Conservation (phyloP, 306 rosid species). For the Myrica gale region DNA sequence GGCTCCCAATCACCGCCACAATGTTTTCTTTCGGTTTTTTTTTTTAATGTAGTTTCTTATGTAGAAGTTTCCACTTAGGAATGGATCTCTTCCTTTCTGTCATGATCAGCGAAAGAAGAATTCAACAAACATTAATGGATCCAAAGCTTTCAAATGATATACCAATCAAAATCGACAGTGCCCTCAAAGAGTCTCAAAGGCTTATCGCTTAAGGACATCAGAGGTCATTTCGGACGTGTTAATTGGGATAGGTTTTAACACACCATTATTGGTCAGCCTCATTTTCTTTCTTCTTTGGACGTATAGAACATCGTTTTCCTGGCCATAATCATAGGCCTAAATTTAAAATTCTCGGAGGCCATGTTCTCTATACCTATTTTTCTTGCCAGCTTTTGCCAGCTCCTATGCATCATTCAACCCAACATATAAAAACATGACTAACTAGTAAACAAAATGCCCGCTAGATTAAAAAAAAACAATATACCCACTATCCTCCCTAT, state of each 20-base stretch:
- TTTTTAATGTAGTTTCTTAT: background rate
- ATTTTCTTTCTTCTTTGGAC: background rate
- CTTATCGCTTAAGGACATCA: no score
- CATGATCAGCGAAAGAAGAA: no score
- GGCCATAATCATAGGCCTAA: background rate
- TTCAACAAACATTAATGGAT: no score
- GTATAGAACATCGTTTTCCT: background rate
- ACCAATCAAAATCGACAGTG: no score
- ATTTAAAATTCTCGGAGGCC: background rate
- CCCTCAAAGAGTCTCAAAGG: no score
- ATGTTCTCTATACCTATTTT: background rate
- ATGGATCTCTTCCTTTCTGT: background rate
- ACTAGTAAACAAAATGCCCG: background rate
- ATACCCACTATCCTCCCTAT: no score
- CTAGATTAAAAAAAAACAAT: no score
- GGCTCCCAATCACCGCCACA: background rate
- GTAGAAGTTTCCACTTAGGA: background rate
- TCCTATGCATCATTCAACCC: background rate
- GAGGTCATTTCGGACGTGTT: no score
- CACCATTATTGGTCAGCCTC: background rate
- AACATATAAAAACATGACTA: background rate
- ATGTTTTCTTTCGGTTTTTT: background rate
- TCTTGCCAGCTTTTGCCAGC: constrained; percentile 35
- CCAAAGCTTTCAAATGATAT: background rate
- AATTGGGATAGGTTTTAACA: no score